phyloP scores from a whole-genome alignment of 1,139 yeast genomes.

The Blastobotrys malaysiensis region DNA sequence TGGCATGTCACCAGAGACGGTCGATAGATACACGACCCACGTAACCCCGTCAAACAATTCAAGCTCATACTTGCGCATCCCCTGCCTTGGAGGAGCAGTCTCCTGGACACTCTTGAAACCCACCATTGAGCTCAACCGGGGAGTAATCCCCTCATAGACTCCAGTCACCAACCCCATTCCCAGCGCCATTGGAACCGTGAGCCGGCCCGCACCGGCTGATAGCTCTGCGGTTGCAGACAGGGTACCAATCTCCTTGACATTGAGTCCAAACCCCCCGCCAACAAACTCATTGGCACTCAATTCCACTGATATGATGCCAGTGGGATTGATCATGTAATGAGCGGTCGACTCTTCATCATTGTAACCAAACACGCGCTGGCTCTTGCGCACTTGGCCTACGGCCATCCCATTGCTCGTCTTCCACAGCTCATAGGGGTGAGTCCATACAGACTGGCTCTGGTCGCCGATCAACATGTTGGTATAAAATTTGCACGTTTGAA shows the following conservation, averaged over 20 bases:
- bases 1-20: conserved; percentile 31
- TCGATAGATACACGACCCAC: conserved; percentile 58
- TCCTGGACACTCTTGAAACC: conserved; percentile 49
- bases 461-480: conserved; percentile 64
- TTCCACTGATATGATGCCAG: conserved; percentile 34
- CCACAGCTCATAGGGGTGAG: conserved; percentile 81
- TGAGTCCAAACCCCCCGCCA: conserved; percentile 19
- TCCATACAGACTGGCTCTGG: conserved; percentile 63
- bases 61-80: conserved; percentile 38
- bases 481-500: conserved; percentile 79
- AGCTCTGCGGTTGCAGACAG: conserved; percentile 52
- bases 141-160: conserved; percentile 57
- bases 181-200: conserved; percentile 44
- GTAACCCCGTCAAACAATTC: conserved; percentile 42
- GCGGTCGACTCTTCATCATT: conserved; percentile 32
- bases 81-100: conserved; percentile 15
- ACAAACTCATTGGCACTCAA: conserved; percentile 31
- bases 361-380: conserved; percentile 60
- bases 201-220: conserved; percentile 46
- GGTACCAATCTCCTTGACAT: conserved; percentile 21
- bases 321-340: conserved; percentile 35
- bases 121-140: conserved; percentile 48
- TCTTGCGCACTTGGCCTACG: conserved; percentile 4
- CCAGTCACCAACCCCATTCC: conserved; percentile 78
- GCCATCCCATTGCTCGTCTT: conserved; percentile 34